Percentiles rank a stretch among this genome's conserved stretches.
Evolutionary conservation across 192 early-diverging fungal species (phyloP).

Genomic region (Coemansia sp.): DNA sequence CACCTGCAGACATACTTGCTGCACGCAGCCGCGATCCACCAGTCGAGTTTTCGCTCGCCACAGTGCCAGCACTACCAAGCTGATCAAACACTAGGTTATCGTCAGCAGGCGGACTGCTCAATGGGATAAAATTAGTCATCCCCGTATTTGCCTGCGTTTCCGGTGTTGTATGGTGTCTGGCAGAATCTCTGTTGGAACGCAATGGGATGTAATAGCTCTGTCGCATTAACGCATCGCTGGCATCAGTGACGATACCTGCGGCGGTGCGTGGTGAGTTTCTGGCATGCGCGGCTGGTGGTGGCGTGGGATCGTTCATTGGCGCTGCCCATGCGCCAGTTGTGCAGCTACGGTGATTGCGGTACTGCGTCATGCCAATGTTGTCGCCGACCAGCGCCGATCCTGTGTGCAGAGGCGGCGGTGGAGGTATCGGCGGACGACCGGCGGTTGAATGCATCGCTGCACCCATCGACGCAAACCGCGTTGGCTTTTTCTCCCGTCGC

Average conservation of each 20-base stretch:
- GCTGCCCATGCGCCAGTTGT: constrained; percentile 20
- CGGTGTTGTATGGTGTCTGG: neutral
- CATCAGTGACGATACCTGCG: neutral
- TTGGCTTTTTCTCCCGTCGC: neutral
- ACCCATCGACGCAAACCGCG: neutral
- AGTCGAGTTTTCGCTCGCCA: neutral
- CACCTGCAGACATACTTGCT: constrained; percentile 19
- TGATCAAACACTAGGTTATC: neutral
- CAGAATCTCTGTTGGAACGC: neutral
- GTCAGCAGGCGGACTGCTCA: constrained; percentile 13
- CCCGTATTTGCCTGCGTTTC: neutral
- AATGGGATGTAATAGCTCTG: constrained; percentile 17
- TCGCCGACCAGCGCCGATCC: neutral
- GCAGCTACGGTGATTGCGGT: constrained; percentile 9
- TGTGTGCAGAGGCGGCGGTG: neutral
- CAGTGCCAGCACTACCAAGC: neutral
- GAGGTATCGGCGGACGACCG: neutral
- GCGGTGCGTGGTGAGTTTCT: constrained; percentile 18
- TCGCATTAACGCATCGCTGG: constrained; percentile 7
- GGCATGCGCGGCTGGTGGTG: constrained; percentile 19
- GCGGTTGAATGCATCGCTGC: neutral
- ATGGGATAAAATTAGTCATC: constrained; percentile 16
- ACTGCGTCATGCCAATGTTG: neutral
- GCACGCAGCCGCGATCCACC: constrained; percentile 14
- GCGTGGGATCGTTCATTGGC: constrained; percentile 7